Evolutionary conservation across 768 basidiomycete species (phyloP), one percentile per base, ranked within the genome.

Genomic region (Lepiota brunneoincarnata): DNA sequence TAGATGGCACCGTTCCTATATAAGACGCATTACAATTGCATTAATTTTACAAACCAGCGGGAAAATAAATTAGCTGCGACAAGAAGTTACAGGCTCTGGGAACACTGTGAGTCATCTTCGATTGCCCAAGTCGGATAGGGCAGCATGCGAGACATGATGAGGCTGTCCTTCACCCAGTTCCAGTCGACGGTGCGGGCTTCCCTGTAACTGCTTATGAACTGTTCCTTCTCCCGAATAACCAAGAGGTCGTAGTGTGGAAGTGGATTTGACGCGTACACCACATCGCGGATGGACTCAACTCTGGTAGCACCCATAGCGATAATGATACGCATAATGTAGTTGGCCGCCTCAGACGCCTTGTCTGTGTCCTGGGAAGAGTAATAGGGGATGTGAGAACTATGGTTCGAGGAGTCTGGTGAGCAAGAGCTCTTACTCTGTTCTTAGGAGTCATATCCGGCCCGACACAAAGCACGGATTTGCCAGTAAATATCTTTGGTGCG

Each of bases 121-220:
- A 47, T 49, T 11, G 51, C 37, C 67, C 69, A 69, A 21, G 60
- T 55, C 2, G 71, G 72, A 9, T 71, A 64, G 39, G 72, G 69
- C 3, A 79, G 63, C 23, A 80, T 63, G 28, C 83, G 73, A 12
- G 86, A 84, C 14, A 86, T 77, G 56, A 89, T 78, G 26, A 93
- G 70, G 61, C 87, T 87, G 43, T 89, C 80, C 67, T 93, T 93
- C 37, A 93, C 80, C 89, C 89, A 93, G 15, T 68, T 63, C 69
- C 89, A 81, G 54, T 76, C 69, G 14, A 85, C 83, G 15, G 70
- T 73, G 20, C 63, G 73, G 18, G 63, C 63, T 28, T 56, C 59
- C 51, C 58, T 59, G 37, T 69, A 59, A 37, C 67, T 60, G 6
- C 64, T 57, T 26, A 58, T 58, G 45, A 66, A 68, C 35, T 71